Conservation (phyloP, 2,329 filamentous ascomycete genomes). For the Amesomyces nigricolor region DNA sequence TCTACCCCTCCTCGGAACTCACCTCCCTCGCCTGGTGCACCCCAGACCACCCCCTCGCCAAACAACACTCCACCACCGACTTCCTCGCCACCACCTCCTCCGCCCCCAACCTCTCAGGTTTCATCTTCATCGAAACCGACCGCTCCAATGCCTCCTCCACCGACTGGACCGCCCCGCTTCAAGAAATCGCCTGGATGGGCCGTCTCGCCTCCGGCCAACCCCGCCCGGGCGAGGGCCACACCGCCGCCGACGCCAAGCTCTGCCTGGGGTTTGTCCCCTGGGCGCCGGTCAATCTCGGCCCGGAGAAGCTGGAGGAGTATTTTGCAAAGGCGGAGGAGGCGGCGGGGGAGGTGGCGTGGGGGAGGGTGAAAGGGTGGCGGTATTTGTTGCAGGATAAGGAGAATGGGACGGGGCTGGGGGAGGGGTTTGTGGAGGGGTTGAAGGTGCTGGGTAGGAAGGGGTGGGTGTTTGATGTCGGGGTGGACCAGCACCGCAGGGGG, state of each 20-base stretch:
- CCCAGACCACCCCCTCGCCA: constrained; percentile 52
- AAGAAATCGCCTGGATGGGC: constrained; percentile 65
- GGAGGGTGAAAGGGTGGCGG: constrained; percentile 69
- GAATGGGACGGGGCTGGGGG: constrained; percentile 56
- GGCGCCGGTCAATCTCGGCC: constrained; percentile 71
- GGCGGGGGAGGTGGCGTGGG: constrained; percentile 58
- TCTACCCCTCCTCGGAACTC: constrained; percentile 67
- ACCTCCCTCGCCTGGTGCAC: constrained; percentile 64
- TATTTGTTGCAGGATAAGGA: constrained; percentile 79
- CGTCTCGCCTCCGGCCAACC: constrained; percentile 59
- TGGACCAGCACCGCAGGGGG: constrained; percentile 74
- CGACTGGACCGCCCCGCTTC: constrained; percentile 62
- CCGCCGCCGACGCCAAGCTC: constrained; percentile 43
- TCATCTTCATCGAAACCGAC: constrained; percentile 26
- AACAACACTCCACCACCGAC: constrained; percentile 59
- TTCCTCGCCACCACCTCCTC: constrained; percentile 48
- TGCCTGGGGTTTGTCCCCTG: constrained; percentile 72
- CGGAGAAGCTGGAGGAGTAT: constrained; percentile 57
- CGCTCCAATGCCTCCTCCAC: constrained; percentile 45
- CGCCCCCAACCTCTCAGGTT: constrained; percentile 33
- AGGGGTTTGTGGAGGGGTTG: constrained; percentile 59
- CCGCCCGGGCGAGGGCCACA: constrained; percentile 53
- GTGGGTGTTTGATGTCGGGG: constrained; percentile 73
- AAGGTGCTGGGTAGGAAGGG: constrained; percentile 58
- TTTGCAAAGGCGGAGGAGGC: constrained; percentile 53